These are phyloP conservation scores for Spirogloea muscicola DNA, from an alignment of 139 green algal genomes.

Conservation along the genomic window DNA sequence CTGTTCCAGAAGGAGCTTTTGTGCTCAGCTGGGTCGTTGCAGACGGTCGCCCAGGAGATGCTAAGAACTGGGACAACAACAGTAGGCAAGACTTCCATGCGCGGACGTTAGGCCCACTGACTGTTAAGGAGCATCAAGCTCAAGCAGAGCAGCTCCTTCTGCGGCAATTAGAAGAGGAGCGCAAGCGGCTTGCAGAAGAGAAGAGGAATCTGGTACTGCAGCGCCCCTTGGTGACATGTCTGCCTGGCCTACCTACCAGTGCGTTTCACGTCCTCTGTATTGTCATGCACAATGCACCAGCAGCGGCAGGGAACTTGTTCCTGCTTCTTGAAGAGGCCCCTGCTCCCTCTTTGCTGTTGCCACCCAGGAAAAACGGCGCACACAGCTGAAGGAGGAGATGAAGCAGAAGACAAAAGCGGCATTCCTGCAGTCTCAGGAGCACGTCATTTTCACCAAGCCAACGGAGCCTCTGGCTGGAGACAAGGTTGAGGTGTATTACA, in stretches of 20 bases:
- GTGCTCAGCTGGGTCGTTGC: constrained; percentile 46
- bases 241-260: neutral
- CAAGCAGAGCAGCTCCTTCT: too few species aligned
- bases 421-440: constrained; percentile 37
- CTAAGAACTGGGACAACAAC: constrained; percentile 40
- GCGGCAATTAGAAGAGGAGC: neutral
- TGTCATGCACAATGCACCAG: neutral
- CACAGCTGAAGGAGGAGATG: constrained; percentile 46
- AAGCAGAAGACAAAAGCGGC: neutral
- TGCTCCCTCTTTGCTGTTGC: neutral
- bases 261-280: neutral
- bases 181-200: neutral
- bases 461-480: constrained; percentile 4
- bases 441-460: constrained; percentile 40
- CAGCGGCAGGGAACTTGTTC: neutral
- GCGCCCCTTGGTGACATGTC: neutral
- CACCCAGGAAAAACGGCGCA: neutral
- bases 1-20: constrained; percentile 28
- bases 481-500: constrained; percentile 83
- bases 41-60: constrained; percentile 8
- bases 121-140: too few species aligned
- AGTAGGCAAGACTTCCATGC: neutral
- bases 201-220: too few species aligned
- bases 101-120: too few species aligned
- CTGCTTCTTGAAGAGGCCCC: neutral